A percentile compares a stretch with the other conserved stretches of the same genome.
phyloP scores from a whole-genome alignment of 2,329 filamentous ascomycete species.

The Xylariales sp. region DNA sequence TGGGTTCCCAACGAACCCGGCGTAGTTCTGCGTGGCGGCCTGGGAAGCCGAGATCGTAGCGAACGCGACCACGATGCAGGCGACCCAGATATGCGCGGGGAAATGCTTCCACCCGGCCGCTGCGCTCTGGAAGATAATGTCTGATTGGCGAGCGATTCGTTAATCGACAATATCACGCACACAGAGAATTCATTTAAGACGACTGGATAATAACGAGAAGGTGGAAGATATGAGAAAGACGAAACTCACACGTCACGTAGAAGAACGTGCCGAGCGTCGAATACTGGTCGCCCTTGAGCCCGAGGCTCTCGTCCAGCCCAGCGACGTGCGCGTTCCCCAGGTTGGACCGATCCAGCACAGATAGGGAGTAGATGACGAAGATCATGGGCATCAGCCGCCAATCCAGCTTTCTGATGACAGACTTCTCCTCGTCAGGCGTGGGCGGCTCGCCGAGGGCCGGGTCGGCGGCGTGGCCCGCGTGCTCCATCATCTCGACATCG shows the following conservation, averaged over 20 bases:
- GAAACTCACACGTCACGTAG: conserved; percentile 39
- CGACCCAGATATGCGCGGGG: conserved; percentile 53
- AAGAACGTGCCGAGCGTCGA: conserved; percentile 48
- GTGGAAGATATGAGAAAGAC: neutral
- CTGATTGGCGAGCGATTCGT: conserved; percentile 11
- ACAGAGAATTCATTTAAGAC: too few relatives aligned
- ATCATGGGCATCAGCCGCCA: conserved; percentile 42
- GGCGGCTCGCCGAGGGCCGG: conserved; percentile 10
- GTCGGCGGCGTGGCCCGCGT: neutral
- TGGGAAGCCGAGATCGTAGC: conserved; percentile 57
- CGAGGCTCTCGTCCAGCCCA: conserved; percentile 46
- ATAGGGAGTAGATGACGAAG: conserved; percentile 49
- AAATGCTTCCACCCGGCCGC: conserved; percentile 40
- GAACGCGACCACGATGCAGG: conserved; percentile 57
- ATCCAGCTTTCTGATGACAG: conserved; percentile 36
- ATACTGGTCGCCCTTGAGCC: conserved; percentile 43
- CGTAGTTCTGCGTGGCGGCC: conserved; percentile 53
- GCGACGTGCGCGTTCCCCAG: conserved; percentile 47
- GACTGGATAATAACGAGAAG: neutral
- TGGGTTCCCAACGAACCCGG: conserved; percentile 44
- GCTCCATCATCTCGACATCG: conserved; percentile 3
- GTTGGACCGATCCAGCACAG: conserved; percentile 50
- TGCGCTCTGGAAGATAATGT: conserved; percentile 37
- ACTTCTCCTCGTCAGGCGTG: conserved; percentile 30
- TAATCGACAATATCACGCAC: too few relatives aligned